A percentile compares a stretch with the other conserved stretches of the same genome.
Conservation (phyloP, 176 grass and related monocot species). For the Elymus sibiricus region DNA sequence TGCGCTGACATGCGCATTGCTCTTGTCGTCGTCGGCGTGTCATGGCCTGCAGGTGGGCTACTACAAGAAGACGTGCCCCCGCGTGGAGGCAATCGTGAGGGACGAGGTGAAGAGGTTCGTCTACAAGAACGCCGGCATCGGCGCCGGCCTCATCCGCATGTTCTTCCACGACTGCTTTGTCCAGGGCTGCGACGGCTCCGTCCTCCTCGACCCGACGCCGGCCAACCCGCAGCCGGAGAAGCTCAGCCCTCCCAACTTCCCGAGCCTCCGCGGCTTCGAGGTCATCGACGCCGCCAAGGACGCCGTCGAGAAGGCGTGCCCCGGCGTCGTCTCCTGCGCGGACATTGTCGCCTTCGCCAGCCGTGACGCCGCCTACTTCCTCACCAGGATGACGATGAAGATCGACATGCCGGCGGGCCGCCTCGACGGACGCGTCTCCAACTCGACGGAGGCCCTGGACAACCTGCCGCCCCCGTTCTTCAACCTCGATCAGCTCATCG, state of each 20-base stretch:
- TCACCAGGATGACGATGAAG: neutral
- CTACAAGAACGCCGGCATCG: too few species aligned
- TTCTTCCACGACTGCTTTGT: too few species aligned
- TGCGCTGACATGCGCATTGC: neutral
- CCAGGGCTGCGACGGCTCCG: conserved; percentile 46
- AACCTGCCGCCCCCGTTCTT: conserved; percentile 22
- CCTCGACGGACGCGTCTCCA: neutral
- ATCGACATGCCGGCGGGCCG: neutral
- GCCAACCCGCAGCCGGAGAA: neutral
- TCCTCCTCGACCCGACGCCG: conserved; percentile 31
- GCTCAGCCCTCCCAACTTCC: neutral
- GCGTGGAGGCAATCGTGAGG: too few species aligned
- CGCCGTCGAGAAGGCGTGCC: conserved; percentile 8
- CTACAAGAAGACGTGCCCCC: conserved; percentile 25
- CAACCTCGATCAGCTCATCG: neutral
- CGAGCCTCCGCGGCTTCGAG: neutral
- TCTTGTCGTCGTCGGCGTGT: neutral
- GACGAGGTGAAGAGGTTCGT: neutral
- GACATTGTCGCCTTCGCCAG: conserved; percentile 43
- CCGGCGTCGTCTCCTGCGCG: conserved; percentile 33
- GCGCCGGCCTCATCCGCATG: too few species aligned
- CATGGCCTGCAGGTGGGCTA: conserved; percentile 20
- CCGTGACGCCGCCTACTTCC: conserved; percentile 17
- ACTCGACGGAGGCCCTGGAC: conserved; percentile 15
- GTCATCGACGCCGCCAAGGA: neutral